Evolutionary conservation across 2,329 filamentous ascomycete genomes (phyloP).

Genomic region (Trichoderma atrobrunneum): DNA sequence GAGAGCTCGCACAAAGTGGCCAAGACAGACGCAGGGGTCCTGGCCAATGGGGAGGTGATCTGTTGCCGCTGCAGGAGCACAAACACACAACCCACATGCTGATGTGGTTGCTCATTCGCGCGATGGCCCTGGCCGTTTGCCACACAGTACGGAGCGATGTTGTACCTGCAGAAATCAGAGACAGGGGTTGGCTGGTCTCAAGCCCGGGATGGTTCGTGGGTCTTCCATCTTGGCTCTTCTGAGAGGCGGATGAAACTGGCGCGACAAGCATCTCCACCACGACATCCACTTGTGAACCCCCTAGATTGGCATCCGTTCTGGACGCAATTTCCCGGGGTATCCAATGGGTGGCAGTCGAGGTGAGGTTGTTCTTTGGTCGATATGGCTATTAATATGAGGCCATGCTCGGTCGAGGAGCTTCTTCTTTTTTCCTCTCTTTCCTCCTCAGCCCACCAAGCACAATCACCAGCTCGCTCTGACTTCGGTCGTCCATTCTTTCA

Average conservation of each 20-base stretch:
- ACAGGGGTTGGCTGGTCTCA: constrained; percentile 5
- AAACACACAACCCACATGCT: neutral
- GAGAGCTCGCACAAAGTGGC: neutral
- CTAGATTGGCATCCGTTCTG: constrained; percentile 22
- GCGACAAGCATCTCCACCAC: constrained; percentile 17
- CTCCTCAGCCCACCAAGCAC: constrained; percentile 46
- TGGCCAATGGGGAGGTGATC: constrained; percentile 7
- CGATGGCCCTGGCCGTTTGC: neutral
- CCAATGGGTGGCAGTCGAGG: constrained; percentile 3
- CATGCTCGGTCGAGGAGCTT: constrained; percentile 31
- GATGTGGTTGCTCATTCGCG: constrained; percentile 1
- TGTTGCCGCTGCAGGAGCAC: constrained; percentile 13
- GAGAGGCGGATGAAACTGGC: constrained; percentile 16
- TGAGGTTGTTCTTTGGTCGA: constrained; percentile 16
- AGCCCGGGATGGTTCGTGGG: constrained; percentile 5
- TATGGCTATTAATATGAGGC: constrained; percentile 46
- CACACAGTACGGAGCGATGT: constrained; percentile 17
- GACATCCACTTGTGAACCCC: constrained; percentile 16
- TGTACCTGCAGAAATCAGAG: constrained; percentile 12
- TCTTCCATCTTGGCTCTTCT: constrained; percentile 5
- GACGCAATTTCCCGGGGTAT: constrained; percentile 24
- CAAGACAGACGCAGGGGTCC: neutral
- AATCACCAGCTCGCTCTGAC: constrained; percentile 43
- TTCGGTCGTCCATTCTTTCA: constrained; percentile 59
- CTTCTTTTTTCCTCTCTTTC: constrained; percentile 27